A percentile compares a stretch with the other conserved stretches of the same genome.
Conservation (phyloP, 2,329 filamentous ascomycete genomes). For the Drechmeria coniospora region DNA sequence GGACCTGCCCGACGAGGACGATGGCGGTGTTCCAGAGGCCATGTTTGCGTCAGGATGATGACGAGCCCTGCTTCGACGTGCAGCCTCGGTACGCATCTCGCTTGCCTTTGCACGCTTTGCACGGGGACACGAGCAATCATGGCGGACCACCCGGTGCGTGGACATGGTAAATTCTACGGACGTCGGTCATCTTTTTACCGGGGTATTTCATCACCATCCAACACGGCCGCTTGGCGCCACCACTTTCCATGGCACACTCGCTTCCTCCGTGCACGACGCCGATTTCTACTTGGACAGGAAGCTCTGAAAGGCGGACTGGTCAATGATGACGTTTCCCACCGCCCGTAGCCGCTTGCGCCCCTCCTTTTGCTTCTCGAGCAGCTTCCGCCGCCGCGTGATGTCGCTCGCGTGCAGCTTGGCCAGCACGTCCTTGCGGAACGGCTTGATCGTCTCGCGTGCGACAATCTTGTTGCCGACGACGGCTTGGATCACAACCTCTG, state of each 20-base stretch:
- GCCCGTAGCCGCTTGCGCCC: conserved; percentile 75
- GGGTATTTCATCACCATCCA: no score
- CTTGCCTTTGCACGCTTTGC: no score
- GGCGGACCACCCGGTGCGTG: no score
- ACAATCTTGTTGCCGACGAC: conserved; percentile 69
- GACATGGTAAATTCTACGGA: no score
- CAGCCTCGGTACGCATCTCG: no score
- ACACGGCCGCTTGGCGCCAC: no score
- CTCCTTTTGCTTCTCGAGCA: conserved; percentile 94
- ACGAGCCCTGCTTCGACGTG: no score
- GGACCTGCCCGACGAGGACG: conserved; percentile 19
- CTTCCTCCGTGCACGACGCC: no score
- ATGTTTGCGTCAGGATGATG: conserved; percentile 1
- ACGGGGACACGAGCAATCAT: no score
- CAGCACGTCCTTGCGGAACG: conserved; percentile 88
- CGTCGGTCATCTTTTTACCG: no score
- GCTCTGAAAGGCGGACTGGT: conserved; percentile 86
- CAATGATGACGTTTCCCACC: conserved; percentile 87
- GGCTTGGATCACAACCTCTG: conserved; percentile 86
- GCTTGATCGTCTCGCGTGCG: conserved; percentile 87
- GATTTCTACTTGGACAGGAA: conserved; percentile 70
- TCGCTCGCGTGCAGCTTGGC: conserved; percentile 89
- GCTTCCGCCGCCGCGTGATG: conserved; percentile 63
- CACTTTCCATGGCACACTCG: no score
- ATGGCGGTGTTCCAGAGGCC: conserved; percentile 3